These are phyloP conservation scores for Nectriaceae sp. DNA, from an alignment of 2,329 filamentous ascomycete species.

Conservation along the genomic window DNA sequence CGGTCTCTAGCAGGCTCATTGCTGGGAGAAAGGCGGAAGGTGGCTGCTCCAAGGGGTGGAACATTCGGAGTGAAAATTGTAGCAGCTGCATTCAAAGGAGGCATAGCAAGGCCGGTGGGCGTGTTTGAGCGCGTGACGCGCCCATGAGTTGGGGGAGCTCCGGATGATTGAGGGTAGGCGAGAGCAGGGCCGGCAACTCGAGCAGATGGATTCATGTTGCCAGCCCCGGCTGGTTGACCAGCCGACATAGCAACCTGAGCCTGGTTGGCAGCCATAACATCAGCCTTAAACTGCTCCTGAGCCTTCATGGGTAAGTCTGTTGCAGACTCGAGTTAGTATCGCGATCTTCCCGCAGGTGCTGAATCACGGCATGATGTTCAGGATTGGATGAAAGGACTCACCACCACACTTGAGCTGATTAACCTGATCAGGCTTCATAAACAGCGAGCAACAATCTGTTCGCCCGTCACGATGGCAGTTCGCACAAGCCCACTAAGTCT, in stretches of 20 bases:
- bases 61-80: no score
- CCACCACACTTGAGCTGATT: not conserved
- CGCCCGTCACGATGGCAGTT: slow-evolving; percentile 2
- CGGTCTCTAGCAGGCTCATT: no score
- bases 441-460: not conserved
- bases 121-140: no score
- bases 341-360: not conserved
- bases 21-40: no score
- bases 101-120: no score
- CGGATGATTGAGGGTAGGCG: no score
- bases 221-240: not conserved
- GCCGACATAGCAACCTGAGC: not conserved
- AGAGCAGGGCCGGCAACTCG: no score
- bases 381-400: not conserved
- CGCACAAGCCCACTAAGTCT: slow-evolving; percentile 3
- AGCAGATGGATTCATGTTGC: no score
- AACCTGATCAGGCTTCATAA: not conserved
- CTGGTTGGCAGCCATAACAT: not conserved
- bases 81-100: no score
- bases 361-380: not conserved
- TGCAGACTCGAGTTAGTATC: not conserved
- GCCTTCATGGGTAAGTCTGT: not conserved
- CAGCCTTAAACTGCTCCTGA: not conserved
- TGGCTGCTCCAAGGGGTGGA: no score
- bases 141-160: no score